phyloP scores from a whole-genome alignment of 2,329 filamentous ascomycete genomes.

The Aspergillus spinulosporus region DNA sequence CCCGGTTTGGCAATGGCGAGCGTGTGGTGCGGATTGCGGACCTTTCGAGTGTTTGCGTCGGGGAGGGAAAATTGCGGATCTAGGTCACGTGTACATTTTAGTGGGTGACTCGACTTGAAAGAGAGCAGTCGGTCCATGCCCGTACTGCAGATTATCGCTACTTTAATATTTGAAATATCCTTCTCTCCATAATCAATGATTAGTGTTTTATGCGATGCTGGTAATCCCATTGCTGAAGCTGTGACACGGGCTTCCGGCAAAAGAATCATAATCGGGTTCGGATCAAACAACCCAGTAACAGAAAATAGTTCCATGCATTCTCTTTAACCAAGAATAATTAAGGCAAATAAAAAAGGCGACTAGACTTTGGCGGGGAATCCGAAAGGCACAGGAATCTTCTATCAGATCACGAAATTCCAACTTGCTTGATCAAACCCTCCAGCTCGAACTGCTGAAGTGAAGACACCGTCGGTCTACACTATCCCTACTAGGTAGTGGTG shows the following conservation, averaged over 20 bases:
- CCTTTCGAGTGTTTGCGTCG: not conserved
- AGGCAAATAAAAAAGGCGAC: constrained; percentile 21
- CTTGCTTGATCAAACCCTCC: constrained; percentile 24
- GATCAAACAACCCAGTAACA: constrained; percentile 14
- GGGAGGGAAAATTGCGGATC: constrained; percentile 27
- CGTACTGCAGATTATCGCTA: not conserved
- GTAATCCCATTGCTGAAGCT: not conserved
- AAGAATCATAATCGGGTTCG: constrained; percentile 7
- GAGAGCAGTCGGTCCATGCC: not conserved
- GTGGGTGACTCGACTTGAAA: not conserved
- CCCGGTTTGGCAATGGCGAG: constrained; percentile 34
- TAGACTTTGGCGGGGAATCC: constrained; percentile 29
- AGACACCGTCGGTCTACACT: constrained; percentile 21
- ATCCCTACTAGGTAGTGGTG: constrained; percentile 19
- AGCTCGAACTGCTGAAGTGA: constrained; percentile 30
- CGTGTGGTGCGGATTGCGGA: not conserved
- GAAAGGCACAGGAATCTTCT: constrained; percentile 31
- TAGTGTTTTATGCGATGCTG: constrained; percentile 18
- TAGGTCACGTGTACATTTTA: constrained; percentile 4
- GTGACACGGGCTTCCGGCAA: constrained; percentile 4
- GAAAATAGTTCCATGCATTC: constrained; percentile 36
- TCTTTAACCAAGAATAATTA: constrained; percentile 33
- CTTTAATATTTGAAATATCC: not conserved
- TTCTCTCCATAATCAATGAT: no score
- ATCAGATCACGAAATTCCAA: constrained; percentile 30